Percentiles rank a stretch among this genome's conserved stretches.
phyloP scores from a whole-genome alignment of 2,329 filamentous ascomycete species.

The Ambrosiella beaveri region DNA sequence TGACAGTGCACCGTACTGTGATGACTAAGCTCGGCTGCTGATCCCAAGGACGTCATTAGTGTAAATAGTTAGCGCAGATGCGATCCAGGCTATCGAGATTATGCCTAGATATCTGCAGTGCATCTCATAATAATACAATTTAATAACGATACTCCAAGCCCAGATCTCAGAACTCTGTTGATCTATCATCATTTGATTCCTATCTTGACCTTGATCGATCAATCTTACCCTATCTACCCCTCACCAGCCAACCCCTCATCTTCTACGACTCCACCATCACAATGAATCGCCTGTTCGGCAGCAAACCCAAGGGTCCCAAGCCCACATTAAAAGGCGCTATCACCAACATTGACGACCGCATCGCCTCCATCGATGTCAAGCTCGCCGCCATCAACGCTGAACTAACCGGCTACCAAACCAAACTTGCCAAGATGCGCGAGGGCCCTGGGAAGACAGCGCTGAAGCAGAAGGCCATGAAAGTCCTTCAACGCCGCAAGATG shows the following conservation, averaged over 20 bases:
- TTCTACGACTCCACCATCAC: slow-evolving; percentile 10
- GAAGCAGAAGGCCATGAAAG: slow-evolving; percentile 84
- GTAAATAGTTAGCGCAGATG: not conserved
- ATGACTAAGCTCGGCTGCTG: not conserved
- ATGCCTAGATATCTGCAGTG: not conserved
- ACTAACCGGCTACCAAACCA: slow-evolving; percentile 70
- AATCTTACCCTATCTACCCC: not conserved
- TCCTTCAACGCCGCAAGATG: slow-evolving; percentile 81
- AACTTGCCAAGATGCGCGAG: slow-evolving; percentile 83
- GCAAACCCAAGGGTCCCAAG: slow-evolving; percentile 73
- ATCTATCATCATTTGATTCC: not conserved
- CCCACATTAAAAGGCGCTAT: slow-evolving; percentile 75
- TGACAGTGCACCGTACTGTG: not conserved
- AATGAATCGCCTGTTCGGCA: slow-evolving; percentile 96
- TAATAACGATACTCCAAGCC: not conserved
- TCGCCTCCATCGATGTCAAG: slow-evolving; percentile 84
- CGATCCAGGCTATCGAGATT: not conserved
- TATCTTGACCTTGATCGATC: not conserved
- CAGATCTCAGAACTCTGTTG: not conserved
- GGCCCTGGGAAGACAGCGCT: slow-evolving; percentile 85
- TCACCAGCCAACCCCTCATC: not conserved
- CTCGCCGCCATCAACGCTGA: slow-evolving; percentile 84
- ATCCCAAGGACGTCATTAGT: not conserved
- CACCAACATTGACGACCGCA: slow-evolving; percentile 64
- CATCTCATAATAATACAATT: not conserved